Evolutionary conservation across 106 monocot genomes (phyloP), one percentile per base, ranked within the genome.

Genomic region (Dendrobium huoshanense): DNA sequence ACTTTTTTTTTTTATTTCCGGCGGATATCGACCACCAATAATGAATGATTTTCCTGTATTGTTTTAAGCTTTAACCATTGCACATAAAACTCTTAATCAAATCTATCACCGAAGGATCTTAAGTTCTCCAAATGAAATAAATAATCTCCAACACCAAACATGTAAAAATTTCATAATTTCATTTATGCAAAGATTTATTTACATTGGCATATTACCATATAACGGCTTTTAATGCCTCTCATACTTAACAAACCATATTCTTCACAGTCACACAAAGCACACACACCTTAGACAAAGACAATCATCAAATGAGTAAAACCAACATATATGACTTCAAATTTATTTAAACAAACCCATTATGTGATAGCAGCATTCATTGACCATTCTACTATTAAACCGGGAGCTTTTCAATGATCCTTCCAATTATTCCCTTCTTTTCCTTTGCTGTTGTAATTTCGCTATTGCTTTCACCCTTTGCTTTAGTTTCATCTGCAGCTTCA

Each of bases 401-500:
- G 9, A 65, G 25, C 2, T 65, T 65, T 8, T 4, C 64, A 22
- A n/a, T 65, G 64, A 65, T 65, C 64, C 64, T 65, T 25, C 25
- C 64, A n/a, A 65, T 9, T 65, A 65, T 65, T 65, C 64, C 64
- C 64, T 65, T 65, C 64, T 65, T 65, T 65, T 65, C 64, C 64
- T 65, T 65, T 65, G 51, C 1, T 51, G 51, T 13, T 51, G 51
- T 51, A 11, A 13, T 51, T 13, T 65, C 64, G n/a, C 61, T 61
- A n/a, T 61, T 61, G n/a, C 61, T 61, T 61, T 22, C 22, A 4
- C 7, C 64, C 10, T 65, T 25, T 25, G 24, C 64, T 51, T 51
- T 51, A 15, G 13, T 65, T 25, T 65, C 64, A 65, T 65, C 64
- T 24, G 64, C 64, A 24, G 25, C 64, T 24, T 65, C 64, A 25